phyloP scores from a whole-genome alignment of 345 rosid species.

The Tarenaya hassleriana region DNA sequence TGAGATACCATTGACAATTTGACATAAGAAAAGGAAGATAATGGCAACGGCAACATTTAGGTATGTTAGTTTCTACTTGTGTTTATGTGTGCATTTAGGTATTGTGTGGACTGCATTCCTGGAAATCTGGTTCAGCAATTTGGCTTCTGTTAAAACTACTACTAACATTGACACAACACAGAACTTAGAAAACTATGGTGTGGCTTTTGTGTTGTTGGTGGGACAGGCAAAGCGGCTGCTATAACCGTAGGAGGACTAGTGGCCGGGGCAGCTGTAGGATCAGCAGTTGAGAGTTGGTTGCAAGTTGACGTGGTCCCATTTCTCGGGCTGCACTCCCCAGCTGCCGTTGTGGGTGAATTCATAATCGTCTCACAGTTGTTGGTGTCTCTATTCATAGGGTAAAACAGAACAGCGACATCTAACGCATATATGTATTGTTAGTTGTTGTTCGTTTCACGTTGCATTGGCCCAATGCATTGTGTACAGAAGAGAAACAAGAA shows the following conservation, averaged over 20 bases:
- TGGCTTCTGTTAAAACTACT: slow-evolving; percentile 7
- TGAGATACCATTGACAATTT: neutral
- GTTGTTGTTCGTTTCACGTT: slow-evolving; percentile 16
- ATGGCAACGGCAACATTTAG: no score
- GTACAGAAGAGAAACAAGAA: slow-evolving; percentile 28
- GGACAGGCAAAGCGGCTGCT: slow-evolving; percentile 81
- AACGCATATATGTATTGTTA: slow-evolving; percentile 14
- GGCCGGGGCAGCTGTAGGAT: slow-evolving; percentile 94
- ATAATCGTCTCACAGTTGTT: slow-evolving; percentile 78
- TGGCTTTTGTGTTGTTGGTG: slow-evolving; percentile 8
- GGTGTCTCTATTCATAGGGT: slow-evolving; percentile 72
- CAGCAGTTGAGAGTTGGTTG: slow-evolving; percentile 84
- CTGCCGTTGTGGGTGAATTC: slow-evolving; percentile 75
- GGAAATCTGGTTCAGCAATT: no score
- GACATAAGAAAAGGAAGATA: no score
- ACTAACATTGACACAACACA: neutral
- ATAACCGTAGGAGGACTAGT: slow-evolving; percentile 83
- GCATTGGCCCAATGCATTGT: slow-evolving; percentile 21
- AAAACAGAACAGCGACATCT: slow-evolving; percentile 26
- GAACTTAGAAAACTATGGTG: slow-evolving; percentile 9
- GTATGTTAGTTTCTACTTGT: no score
- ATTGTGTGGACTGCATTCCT: no score
- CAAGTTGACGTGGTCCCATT: slow-evolving; percentile 94
- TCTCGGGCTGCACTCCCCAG: slow-evolving; percentile 79
- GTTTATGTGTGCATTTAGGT: no score